Base-by-base conservation (phyloP, 1,284 basidiomycete species). In the Ceratobasidium sp. region DNA sequence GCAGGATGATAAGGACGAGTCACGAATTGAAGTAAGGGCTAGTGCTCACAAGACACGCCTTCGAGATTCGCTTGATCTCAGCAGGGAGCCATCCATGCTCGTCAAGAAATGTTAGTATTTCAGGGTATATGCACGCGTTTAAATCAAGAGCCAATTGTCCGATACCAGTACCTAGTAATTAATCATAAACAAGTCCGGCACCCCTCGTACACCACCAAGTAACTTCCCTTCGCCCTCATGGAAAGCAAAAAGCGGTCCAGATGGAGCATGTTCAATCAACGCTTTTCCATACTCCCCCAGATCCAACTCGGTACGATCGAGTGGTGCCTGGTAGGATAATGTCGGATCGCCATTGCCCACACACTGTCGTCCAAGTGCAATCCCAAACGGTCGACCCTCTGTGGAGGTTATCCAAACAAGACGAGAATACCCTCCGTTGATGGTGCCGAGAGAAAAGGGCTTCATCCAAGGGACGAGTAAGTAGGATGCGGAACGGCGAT, bases 171-270 rank as follows among this genome's bases (percentile, higher is more conserved):
- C 16, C 45, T 23, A 70, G 59, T 70, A 70, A 14, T 70, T 55
- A 23, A 70, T 55, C 39, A 70, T 59, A 43, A 70, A 55, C 55
- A 70, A 48, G 28, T 70, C 67, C 30, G 67, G 55, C 26, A 30
- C 21, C 32, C 67, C 55, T 3, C 41, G 53, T 32, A 48, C 21
- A 23, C 67, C 67, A 34, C 55, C 67, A 26, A 70, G 43, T 23
- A 70, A 26, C 55, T 58, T 70, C 21, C 53, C 67, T 48, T 70
- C 67, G 12, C 67, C 67, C 21, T 70, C 55, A 18, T 59, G 55
- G 48, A 70, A 70, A 1, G 45, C 67, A 36, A 70, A 70, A 23
- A 70, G 10, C n/a, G 67, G 53, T 8, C 67, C 67, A 21, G 55
- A 50, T 12, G 53, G 53, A 18, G 53, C 26, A 30, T 48, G 43